A percentile compares a stretch with the other conserved stretches of the same genome.
Evolutionary conservation across 2,329 filamentous ascomycete species (phyloP).

Genomic region (Calonectria pteridis): DNA sequence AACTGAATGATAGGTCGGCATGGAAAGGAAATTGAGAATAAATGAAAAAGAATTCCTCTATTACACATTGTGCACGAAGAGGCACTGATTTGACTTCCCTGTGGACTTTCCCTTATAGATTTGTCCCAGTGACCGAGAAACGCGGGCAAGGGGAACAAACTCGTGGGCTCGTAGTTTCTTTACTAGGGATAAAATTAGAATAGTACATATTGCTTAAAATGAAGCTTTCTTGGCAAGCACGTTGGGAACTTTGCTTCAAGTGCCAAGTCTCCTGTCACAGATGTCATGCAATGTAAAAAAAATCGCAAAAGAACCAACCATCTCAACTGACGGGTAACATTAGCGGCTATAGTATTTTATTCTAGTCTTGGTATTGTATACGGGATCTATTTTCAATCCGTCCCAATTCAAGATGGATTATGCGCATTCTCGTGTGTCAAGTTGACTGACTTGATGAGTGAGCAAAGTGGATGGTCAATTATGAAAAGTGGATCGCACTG

Average conservation of each 20-base stretch:
- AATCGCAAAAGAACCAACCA: background rate
- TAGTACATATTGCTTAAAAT: background rate
- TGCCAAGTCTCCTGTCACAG: background rate
- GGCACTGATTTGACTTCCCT: background rate
- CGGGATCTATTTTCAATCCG: background rate
- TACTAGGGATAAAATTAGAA: background rate
- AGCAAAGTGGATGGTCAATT: background rate
- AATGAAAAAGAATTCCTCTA: background rate
- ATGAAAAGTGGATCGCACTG: slow-evolving; percentile 43
- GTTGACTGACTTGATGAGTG: background rate
- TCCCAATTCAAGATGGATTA: background rate
- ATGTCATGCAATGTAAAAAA: background rate
- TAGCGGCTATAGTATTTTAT: background rate
- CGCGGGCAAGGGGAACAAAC: background rate
- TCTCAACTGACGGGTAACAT: background rate
- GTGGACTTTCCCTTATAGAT: background rate
- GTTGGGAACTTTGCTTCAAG: background rate
- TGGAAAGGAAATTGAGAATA: background rate
- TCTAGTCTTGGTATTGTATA: background rate
- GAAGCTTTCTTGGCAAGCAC: background rate
- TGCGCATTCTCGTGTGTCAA: background rate
- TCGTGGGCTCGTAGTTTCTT: background rate
- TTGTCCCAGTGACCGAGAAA: background rate
- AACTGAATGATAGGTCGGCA: background rate
- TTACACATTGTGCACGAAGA: background rate